These are phyloP conservation scores for Peronospora farinosa DNA, from an alignment of 352 stramenopile species.

Conservation along the genomic window DNA sequence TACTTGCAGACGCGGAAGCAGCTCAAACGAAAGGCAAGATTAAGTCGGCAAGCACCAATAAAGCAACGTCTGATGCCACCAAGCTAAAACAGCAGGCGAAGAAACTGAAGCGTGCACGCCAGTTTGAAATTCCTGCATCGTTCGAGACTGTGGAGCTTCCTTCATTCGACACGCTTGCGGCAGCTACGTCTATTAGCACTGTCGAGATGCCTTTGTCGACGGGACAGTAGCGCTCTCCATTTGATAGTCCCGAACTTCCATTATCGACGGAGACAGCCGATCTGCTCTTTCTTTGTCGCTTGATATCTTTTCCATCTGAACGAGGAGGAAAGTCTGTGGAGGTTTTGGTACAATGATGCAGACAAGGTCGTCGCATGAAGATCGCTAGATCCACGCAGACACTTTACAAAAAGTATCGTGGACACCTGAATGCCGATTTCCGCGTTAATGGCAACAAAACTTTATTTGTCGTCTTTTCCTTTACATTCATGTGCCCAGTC, in stretches of 20 bases:
- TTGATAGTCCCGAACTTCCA: slow-evolving; percentile 5
- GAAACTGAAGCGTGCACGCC: slow-evolving; percentile 23
- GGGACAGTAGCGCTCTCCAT: slow-evolving; percentile 6
- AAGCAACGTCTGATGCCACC: neutral
- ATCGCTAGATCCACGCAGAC: neutral
- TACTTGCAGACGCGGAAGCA: slow-evolving; percentile 30
- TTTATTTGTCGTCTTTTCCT: no score
- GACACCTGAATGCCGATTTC: neutral
- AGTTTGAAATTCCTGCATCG: slow-evolving; percentile 28
- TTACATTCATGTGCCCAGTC: no score
- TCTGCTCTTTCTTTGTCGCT: slow-evolving; percentile 7
- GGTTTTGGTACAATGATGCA: neutral
- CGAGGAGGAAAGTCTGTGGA: neutral
- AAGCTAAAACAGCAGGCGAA: slow-evolving; percentile 16
- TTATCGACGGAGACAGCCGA: slow-evolving; percentile 7
- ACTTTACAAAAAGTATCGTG: neutral
- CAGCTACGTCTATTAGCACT: slow-evolving; percentile 5
- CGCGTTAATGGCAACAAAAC: no score
- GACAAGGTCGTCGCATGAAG: neutral
- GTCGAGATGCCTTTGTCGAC: slow-evolving; percentile 11
- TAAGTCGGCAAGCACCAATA: neutral
- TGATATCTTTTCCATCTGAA: slow-evolving; percentile 12
- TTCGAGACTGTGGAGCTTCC: slow-evolving; percentile 21
- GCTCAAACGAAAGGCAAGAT: slow-evolving; percentile 17
- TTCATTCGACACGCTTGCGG: slow-evolving; percentile 7